Evolutionary conservation across 305 asterid genomes (phyloP), one percentile per base, ranked within the genome.

Genomic region (Fraxinus latifolia): DNA sequence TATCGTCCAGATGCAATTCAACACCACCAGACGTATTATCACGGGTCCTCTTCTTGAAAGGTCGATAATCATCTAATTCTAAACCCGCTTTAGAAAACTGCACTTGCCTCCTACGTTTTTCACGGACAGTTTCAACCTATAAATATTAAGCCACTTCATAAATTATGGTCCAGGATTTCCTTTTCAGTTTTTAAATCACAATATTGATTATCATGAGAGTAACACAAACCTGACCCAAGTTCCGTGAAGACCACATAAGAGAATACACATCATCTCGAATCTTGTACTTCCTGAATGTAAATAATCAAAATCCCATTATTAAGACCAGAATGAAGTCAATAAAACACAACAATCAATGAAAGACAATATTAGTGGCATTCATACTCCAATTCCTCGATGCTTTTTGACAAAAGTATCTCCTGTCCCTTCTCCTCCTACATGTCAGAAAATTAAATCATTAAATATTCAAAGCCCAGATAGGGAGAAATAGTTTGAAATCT

Each of bases 191-290:
- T 19, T 74, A 78, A 80, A 37, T 19, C 55, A 78, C 4, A 25
- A 65, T 23, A 65, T 25, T 31, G 74, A 11, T 58, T 12, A 77
- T 37, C 47, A 34, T 67, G 31, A 73, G 68, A 82, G 27, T 15
- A 74, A 77, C 27, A 81, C 91, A 83, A 79, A 94, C 99, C 96
- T 93, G 97, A 19, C 98, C 97, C 91, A 96, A 85, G 84, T 90
- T 96, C 85, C 93, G 86, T 7, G 99, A 94, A 83, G 97, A 96
- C 93, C 91, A 87, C 97, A 96, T 88, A 78, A 96, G 97, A 36
- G 98, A 89, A 91, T 88, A 90, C 19, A 86, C 85, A 84, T 87
- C 92, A 7, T 94, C 97, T 67, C 71, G 85, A 83, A 96, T 85
- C 92, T 89, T 92, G 87, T 93, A 91, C 87, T 91, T 94, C 94